phyloP scores from a whole-genome alignment of 176 grass and related monocot species.

The Typha latifolia region DNA sequence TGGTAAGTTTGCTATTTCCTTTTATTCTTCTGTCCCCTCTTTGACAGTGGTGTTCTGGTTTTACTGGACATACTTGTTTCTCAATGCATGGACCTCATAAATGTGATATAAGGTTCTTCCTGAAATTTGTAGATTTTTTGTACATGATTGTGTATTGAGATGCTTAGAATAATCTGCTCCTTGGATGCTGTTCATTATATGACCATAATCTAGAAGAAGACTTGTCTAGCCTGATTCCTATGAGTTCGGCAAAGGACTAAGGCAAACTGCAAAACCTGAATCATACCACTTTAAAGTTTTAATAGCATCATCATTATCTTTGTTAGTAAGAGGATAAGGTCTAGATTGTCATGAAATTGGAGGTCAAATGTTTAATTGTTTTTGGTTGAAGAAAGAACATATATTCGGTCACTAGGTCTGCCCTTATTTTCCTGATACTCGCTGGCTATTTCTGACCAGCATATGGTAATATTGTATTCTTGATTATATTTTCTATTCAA shows the following conservation, averaged over 20 bases:
- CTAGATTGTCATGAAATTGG: too few relatives aligned
- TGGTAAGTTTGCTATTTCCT: conserved; percentile 40
- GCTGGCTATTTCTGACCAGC: too few relatives aligned
- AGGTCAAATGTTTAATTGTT: too few relatives aligned
- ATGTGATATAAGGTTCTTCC: background rate
- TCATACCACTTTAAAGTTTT: background rate
- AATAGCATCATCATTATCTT: too few relatives aligned
- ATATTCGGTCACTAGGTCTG: too few relatives aligned
- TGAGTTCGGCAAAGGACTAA: background rate
- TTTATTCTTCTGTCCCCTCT: conserved; percentile 1
- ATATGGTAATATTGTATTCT: too few relatives aligned
- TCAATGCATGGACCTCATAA: background rate
- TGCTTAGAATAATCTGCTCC: background rate
- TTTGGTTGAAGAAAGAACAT: too few relatives aligned
- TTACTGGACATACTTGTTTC: background rate
- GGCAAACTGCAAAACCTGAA: background rate
- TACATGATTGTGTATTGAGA: background rate
- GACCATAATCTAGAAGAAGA: background rate
- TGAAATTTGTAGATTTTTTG: background rate
- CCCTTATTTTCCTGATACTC: too few relatives aligned
- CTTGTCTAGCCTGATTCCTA: background rate
- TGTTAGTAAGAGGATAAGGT: too few relatives aligned
- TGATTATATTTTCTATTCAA: too few relatives aligned
- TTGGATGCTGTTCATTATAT: background rate
- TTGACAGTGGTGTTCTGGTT: background rate